These are phyloP conservation scores for Geotrichum restrictum DNA, from an alignment of 1,139 yeast genomes.

Conservation along the genomic window DNA sequence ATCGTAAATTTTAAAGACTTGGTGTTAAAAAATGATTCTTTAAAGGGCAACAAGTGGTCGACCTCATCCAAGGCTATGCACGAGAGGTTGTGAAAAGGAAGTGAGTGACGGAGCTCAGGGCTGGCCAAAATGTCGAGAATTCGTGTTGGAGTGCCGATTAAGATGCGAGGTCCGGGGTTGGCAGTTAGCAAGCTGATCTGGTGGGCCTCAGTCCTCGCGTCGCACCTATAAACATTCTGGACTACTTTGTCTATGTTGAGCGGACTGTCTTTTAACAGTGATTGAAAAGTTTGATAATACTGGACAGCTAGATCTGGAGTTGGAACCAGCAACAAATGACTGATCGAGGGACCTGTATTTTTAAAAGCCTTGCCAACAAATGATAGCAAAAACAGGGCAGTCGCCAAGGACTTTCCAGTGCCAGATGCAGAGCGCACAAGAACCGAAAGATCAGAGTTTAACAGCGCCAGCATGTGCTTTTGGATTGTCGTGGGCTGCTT, in stretches of 20 bases:
- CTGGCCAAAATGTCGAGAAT: constrained; percentile 62
- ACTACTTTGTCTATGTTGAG: constrained; percentile 42
- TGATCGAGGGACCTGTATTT: constrained; percentile 20
- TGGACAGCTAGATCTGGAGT: constrained; percentile 79
- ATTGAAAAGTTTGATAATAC: constrained; percentile 45
- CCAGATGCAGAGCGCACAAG: constrained; percentile 32
- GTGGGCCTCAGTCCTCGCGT: constrained; percentile 64
- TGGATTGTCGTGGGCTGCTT: constrained; percentile 33
- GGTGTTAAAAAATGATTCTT: background rate
- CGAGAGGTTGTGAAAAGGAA: constrained; percentile 26
- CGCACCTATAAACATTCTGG: constrained; percentile 67
- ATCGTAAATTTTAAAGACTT: background rate
- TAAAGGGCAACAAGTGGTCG: constrained; percentile 23
- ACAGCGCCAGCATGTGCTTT: constrained; percentile 33
- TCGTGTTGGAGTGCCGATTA: constrained; percentile 85
- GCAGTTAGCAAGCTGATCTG: constrained; percentile 63
- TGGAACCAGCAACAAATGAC: constrained; percentile 61
- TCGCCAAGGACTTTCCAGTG: constrained; percentile 34
- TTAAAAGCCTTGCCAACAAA: background rate
- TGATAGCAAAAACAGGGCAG: constrained; percentile 28
- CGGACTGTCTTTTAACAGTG: constrained; percentile 47
- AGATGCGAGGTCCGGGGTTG: constrained; percentile 70
- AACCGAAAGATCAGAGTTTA: constrained; percentile 34
- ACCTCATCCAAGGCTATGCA: constrained; percentile 29
- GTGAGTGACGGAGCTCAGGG: constrained; percentile 19